A percentile compares a stretch with the other conserved stretches of the same genome.
Evolutionary conservation across 148 eudicot species (phyloP).

Genomic region (Diospyros kaki): DNA sequence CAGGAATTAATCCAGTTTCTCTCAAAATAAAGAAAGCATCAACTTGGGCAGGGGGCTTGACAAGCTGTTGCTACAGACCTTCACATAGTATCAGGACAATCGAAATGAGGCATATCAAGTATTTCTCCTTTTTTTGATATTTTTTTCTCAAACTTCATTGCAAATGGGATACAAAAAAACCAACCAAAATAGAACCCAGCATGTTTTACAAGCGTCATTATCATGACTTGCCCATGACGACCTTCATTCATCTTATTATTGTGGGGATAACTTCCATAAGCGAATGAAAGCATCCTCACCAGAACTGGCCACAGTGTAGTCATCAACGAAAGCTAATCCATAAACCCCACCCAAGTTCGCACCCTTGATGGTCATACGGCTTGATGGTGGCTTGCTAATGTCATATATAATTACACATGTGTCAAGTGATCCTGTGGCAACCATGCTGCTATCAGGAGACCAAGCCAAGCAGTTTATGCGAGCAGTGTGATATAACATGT

Average conservation of each 20-base stretch:
- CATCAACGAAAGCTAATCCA: slow-evolving; percentile 73
- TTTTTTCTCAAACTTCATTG: slow-evolving; percentile 2
- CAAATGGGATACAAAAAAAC: slow-evolving; percentile 7
- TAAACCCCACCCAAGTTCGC: slow-evolving; percentile 93
- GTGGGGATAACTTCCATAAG: slow-evolving; percentile 59
- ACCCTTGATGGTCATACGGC: slow-evolving; percentile 71
- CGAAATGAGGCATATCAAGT: not conserved
- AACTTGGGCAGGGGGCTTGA: too few relatives aligned
- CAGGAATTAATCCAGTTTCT: too few relatives aligned
- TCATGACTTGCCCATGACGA: not conserved
- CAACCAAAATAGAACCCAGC: not conserved
- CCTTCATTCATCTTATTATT: slow-evolving; percentile 17
- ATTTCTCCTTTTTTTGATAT: not conserved
- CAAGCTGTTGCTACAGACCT: too few relatives aligned
- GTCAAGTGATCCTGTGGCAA: slow-evolving; percentile 92
- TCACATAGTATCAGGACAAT: not conserved
- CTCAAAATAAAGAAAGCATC: too few relatives aligned
- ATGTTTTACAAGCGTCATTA: not conserved
- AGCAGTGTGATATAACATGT: slow-evolving; percentile 85
- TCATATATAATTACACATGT: slow-evolving; percentile 77
- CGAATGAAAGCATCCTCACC: slow-evolving; percentile 95
- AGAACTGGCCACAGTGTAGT: slow-evolving; percentile 63
- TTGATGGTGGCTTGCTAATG: slow-evolving; percentile 66
- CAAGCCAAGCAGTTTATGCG: slow-evolving; percentile 87
- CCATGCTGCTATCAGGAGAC: slow-evolving; percentile 77